Evolutionary conservation across 495 filamentous ascomycete genomes (phyloP), one percentile per base, ranked within the genome.

Genomic region (Neurospora tetrasperma): DNA sequence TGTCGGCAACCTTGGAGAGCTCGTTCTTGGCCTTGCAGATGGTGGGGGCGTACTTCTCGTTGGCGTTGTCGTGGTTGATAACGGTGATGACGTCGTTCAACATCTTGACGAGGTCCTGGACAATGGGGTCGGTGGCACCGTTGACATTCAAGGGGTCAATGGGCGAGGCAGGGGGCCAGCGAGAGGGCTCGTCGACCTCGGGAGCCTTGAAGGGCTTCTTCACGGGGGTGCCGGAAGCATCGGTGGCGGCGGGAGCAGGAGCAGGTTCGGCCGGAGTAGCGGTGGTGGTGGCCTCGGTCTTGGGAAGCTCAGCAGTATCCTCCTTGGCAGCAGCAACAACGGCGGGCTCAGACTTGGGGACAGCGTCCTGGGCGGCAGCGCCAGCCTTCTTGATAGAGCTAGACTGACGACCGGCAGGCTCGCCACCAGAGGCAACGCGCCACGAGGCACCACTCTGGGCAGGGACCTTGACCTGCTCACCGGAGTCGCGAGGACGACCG

Each of bases 71-170:
- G 71, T 91, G 90, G 80, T 97, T 97, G 72, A 98, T 89, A 41
- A 95, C 92, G 2, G 92, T 89, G 79, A 99, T 97, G 79, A 99
- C 91, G 81, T 95, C 92, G 82, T 99, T 99, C 75, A 98, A 86
- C 78, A 96, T 94, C 83, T 92, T 95, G 71, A 96, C 92, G n/a
- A 99, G 84, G 78, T 98, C 93, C 82, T 97, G 93, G 5, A 98
- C 92, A 31, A 97, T 85, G 5, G 93, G 90, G 76, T 98, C 96
- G 72, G 91, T 88, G 72, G 92, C 92, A 75, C 90, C 87, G 70
- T 86, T 84, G 44, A 94, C 86, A 69, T 89, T 86, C 41, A 97
- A 79, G 40, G 92, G 88, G 77, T 95, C 92, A 73, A 98, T 92
- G 18, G 86, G 88, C 59, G 86, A 82, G 2, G 90, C 84, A 35